These are phyloP conservation scores for Diaporthe humulicola DNA, from an alignment of 2,329 filamentous ascomycete species.

Conservation along the genomic window DNA sequence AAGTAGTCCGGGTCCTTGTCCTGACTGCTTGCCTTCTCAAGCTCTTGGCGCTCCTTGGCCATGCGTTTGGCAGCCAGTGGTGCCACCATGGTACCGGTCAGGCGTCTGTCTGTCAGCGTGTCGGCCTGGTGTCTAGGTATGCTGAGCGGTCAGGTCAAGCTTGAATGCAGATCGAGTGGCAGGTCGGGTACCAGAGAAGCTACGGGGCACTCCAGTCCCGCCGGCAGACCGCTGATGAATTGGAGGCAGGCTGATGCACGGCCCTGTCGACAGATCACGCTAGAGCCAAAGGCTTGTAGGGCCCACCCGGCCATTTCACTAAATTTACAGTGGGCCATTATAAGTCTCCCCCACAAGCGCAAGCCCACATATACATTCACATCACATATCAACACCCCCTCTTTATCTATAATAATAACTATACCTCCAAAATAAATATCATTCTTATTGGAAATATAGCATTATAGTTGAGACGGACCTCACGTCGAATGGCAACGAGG, in stretches of 20 bases:
- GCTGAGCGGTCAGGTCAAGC: background rate
- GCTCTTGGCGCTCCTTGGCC: constrained; percentile 10
- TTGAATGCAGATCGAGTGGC: background rate
- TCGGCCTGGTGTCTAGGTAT: background rate
- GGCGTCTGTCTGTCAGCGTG: background rate
- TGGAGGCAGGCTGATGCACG: background rate
- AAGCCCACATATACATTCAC: no score
- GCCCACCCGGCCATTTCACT: no score
- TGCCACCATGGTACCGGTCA: background rate
- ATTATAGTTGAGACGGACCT: no score
- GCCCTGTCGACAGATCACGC: no score
- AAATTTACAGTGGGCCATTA: no score
- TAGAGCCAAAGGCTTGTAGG: no score
- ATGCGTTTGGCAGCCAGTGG: background rate
- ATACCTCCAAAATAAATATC: no score
- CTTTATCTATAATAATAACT: no score
- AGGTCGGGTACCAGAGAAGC: background rate
- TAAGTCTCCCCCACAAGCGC: no score
- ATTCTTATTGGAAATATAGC: no score
- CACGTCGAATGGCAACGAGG: no score
- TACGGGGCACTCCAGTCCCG: background rate
- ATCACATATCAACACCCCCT: no score
- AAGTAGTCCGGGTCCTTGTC: background rate
- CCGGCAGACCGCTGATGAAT: background rate
- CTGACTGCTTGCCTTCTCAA: constrained; percentile 3